Evolutionary conservation across 108 stramenopile species (phyloP).

Genomic region (Craspedostauros australis): DNA sequence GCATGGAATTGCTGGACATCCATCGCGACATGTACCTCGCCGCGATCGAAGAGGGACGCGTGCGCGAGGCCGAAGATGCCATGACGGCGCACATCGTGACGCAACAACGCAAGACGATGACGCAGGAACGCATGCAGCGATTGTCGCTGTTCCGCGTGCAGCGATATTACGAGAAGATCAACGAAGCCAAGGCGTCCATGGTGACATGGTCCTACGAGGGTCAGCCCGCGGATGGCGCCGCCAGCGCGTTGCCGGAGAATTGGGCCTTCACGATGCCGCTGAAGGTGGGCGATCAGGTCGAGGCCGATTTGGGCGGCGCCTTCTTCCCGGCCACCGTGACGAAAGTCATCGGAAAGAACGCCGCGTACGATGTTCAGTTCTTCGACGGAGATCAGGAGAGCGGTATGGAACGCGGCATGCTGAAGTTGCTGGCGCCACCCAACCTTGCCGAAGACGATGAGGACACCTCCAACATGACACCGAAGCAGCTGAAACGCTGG

Average conservation of each 20-base stretch:
- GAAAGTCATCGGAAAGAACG: constrained; percentile 27
- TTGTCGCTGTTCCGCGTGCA: constrained; percentile 70
- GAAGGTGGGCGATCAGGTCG: constrained; percentile 66
- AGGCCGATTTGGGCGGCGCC: constrained; percentile 83
- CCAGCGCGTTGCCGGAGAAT: constrained; percentile 35
- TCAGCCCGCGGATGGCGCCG: background rate
- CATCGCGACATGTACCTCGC: constrained; percentile 84
- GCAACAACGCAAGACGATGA: constrained; percentile 27
- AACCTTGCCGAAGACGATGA: constrained; percentile 22
- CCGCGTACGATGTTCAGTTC: constrained; percentile 64
- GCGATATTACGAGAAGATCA: constrained; percentile 55
- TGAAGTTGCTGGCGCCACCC: constrained; percentile 64
- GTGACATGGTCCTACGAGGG: constrained; percentile 47
- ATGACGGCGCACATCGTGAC: constrained; percentile 64
- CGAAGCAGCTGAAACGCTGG: constrained; percentile 74
- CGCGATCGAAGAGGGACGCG: constrained; percentile 69
- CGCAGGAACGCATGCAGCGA: constrained; percentile 66
- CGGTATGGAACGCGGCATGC: constrained; percentile 48
- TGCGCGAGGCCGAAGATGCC: constrained; percentile 55
- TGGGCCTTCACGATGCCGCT: constrained; percentile 64
- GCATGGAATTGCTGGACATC: constrained; percentile 55
- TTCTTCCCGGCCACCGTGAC: constrained; percentile 70
- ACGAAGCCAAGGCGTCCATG: constrained; percentile 43
- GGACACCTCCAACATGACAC: constrained; percentile 63
- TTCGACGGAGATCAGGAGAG: constrained; percentile 76